These are phyloP conservation scores for Pythium scleroteichum DNA, from an alignment of 352 stramenopile species.

Conservation along the genomic window DNA sequence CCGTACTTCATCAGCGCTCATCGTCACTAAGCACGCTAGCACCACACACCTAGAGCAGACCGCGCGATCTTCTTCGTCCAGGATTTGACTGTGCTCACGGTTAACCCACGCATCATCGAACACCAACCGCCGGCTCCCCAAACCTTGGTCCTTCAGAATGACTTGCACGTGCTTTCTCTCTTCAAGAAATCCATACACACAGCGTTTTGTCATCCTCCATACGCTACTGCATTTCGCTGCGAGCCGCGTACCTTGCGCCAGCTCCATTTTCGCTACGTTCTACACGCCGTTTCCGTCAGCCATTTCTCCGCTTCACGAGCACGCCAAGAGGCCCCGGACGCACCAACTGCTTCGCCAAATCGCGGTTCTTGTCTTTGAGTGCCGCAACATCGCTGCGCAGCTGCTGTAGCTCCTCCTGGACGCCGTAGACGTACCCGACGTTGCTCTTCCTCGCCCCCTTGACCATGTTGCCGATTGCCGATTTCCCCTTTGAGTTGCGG, in stretches of 20 bases:
- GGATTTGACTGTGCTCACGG: neutral
- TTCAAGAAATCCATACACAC: neutral
- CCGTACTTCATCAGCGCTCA: neutral
- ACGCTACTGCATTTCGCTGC: too few relatives aligned
- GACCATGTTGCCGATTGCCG: constrained; percentile 18
- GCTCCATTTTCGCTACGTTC: constrained; percentile 60
- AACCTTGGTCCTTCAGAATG: constrained; percentile 21
- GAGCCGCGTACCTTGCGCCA: constrained; percentile 46
- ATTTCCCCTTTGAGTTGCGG: neutral
- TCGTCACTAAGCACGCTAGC: too few relatives aligned
- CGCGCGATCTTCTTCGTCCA: neutral
- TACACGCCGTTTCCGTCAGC: constrained; percentile 21
- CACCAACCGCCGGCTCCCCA: neutral
- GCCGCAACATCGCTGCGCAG: constrained; percentile 43
- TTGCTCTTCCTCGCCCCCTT: constrained; percentile 31
- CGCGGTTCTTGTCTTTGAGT: constrained; percentile 57
- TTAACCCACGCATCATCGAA: too few relatives aligned
- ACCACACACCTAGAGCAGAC: too few relatives aligned
- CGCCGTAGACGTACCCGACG: constrained; percentile 50
- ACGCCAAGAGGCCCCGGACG: neutral
- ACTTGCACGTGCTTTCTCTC: constrained; percentile 12
- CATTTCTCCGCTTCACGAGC: neutral
- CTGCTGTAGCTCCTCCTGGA: constrained; percentile 65
- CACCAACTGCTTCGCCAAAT: constrained; percentile 68
- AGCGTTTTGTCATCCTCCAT: neutral